phyloP scores from a whole-genome alignment of 345 rosid species.

The Laguncularia racemosa region DNA sequence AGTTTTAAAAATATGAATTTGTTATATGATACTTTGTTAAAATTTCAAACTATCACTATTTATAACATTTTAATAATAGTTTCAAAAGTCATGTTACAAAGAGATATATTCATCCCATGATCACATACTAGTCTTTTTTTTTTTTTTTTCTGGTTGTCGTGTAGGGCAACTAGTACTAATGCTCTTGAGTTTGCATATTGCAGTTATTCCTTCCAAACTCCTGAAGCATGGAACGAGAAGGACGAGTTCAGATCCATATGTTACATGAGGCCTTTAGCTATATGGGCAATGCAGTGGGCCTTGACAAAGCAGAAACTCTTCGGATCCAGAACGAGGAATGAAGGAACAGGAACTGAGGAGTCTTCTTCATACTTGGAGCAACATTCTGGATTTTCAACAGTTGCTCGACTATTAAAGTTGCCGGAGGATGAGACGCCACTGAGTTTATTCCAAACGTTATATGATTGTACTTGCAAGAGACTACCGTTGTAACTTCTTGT shows the following conservation, averaged over 20 bases:
- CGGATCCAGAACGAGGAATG: conserved; percentile 17
- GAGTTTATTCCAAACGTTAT: conserved; percentile 34
- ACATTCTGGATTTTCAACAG: conserved; percentile 52
- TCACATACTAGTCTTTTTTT: too few species aligned
- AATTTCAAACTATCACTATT: too few species aligned
- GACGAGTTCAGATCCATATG: conserved; percentile 53
- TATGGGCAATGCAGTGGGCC: conserved; percentile 86
- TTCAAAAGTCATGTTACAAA: too few species aligned
- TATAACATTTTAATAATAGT: too few species aligned
- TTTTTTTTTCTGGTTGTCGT: background rate
- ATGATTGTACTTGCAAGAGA: conserved; percentile 37
- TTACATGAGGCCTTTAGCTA: conserved; percentile 78
- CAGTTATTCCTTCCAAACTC: conserved; percentile 69
- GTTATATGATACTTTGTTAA: too few species aligned
- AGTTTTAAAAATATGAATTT: too few species aligned
- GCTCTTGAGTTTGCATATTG: conserved; percentile 2
- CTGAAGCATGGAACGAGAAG: conserved; percentile 56
- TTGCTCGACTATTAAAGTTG: conserved; percentile 45
- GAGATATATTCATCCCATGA: too few species aligned
- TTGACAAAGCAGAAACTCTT: conserved; percentile 35
- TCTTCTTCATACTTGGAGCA: conserved; percentile 23
- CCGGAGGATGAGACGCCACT: conserved; percentile 29
- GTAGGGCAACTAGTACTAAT: too few species aligned
- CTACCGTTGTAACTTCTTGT: conserved; percentile 11
- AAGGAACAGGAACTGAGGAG: background rate